These are phyloP conservation scores for Boletus vermiculosoides DNA, from an alignment of 768 basidiomycete species.

Conservation along the genomic window DNA sequence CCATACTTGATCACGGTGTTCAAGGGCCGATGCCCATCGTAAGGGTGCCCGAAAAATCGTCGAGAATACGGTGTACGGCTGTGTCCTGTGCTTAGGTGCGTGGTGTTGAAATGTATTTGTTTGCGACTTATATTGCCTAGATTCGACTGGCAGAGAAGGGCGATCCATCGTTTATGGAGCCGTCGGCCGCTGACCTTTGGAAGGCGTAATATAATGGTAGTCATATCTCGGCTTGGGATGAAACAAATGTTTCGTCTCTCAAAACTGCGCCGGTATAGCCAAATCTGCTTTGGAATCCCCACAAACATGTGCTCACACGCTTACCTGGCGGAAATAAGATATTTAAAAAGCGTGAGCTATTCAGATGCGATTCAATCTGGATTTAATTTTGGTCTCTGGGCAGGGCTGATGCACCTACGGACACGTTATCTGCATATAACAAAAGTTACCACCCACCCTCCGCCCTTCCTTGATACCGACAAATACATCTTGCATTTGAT, in stretches of 20 bases:
- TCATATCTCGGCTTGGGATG: constrained; percentile 2
- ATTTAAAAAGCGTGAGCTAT: constrained; percentile 2
- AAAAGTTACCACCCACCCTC: not conserved
- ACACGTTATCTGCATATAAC: not conserved
- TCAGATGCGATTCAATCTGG: not conserved
- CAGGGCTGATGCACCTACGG: not conserved
- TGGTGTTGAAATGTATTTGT: not conserved
- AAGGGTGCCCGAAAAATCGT: not conserved
- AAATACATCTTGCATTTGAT: not conserved
- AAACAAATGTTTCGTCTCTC: constrained; percentile 22
- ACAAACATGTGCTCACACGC: constrained; percentile 2
- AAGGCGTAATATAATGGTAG: not conserved
- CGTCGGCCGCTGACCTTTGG: not conserved
- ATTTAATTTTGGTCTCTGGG: not conserved
- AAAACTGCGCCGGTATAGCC: not conserved
- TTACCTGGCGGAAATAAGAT: constrained; percentile 9
- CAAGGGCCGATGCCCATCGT: not conserved
- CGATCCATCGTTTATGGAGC: not conserved
- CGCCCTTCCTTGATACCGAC: not conserved
- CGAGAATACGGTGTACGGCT: not conserved
- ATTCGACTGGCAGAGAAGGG: not conserved
- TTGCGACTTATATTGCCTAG: not conserved
- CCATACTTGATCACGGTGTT: not conserved
- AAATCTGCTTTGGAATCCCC: not conserved
- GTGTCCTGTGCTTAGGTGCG: not conserved